phyloP scores from a whole-genome alignment of 2,329 filamentous ascomycete species.

The Thielaviopsis musarum region DNA sequence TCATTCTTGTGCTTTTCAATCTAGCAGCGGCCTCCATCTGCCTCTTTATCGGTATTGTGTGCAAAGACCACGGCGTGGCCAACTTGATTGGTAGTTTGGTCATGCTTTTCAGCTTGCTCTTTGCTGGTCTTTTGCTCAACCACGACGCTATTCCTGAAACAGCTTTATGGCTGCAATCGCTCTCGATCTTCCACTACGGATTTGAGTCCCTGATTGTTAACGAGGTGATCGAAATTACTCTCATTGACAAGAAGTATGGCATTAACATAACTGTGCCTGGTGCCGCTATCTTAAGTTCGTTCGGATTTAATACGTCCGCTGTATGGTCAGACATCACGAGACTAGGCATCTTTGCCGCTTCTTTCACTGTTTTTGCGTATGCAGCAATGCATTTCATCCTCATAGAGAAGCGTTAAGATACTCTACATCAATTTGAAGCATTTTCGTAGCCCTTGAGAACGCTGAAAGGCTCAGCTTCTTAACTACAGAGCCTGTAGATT shows the following conservation, averaged over 20 bases:
- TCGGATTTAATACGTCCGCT: conserved; percentile 79
- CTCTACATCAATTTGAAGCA: background rate
- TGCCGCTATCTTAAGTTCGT: conserved; percentile 81
- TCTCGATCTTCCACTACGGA: conserved; percentile 60
- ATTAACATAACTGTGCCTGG: conserved; percentile 93
- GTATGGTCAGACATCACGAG: conserved; percentile 75
- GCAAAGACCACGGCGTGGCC: conserved; percentile 78
- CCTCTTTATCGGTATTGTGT: conserved; percentile 89
- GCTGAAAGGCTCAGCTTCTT: background rate
- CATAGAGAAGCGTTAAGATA: conserved; percentile 50
- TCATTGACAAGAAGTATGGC: conserved; percentile 89
- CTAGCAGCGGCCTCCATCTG: conserved; percentile 85
- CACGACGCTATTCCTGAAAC: conserved; percentile 79
- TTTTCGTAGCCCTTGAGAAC: background rate
- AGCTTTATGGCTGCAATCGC: conserved; percentile 74
- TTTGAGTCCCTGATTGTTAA: conserved; percentile 17
- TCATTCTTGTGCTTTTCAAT: conserved; percentile 91
- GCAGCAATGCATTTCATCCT: conserved; percentile 83
- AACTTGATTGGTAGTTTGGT: conserved; percentile 88
- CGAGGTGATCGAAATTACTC: conserved; percentile 69
- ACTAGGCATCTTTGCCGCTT: conserved; percentile 62
- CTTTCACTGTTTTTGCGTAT: conserved; percentile 80
- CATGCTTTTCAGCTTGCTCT: conserved; percentile 93
- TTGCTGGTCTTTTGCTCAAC: conserved; percentile 86
- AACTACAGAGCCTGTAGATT: background rate